These are phyloP conservation scores for Sphagnum fallax DNA, from an alignment of 228 moss, liverwort and hornwort genomes.

Conservation along the genomic window DNA sequence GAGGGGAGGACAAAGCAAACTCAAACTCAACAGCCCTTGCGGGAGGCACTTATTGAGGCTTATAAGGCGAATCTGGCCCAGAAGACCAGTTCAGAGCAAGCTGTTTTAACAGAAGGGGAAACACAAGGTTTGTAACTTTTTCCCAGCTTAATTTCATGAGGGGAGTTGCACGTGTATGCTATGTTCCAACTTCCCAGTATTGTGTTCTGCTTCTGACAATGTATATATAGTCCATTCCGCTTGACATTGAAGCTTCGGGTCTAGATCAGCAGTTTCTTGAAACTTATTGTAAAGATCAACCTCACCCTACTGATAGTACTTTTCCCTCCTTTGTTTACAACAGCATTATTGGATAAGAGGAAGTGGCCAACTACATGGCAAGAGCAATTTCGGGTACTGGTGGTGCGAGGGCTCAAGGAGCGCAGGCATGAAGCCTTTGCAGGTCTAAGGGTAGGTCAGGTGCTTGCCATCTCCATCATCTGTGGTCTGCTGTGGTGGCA, in stretches of 20 bases:
- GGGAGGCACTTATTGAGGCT: conserved; percentile 16
- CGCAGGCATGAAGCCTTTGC: conserved; percentile 59
- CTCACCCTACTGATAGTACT: too few relatives aligned
- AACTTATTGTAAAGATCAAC: too few relatives aligned
- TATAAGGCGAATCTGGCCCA: conserved; percentile 20
- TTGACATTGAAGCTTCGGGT: too few relatives aligned
- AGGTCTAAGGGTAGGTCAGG: conserved; percentile 44
- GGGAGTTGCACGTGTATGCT: too few relatives aligned
- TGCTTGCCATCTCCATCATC: conserved; percentile 40
- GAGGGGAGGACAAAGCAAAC: conserved; percentile 8
- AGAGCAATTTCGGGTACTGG: conserved; percentile 52
- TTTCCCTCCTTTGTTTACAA: neutral
- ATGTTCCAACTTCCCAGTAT: too few relatives aligned
- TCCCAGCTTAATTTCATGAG: too few relatives aligned
- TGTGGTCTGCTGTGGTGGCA: conserved; percentile 71
- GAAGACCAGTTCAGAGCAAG: conserved; percentile 13
- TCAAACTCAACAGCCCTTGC: conserved; percentile 14
- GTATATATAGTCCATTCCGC: too few relatives aligned
- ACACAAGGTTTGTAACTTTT: conserved; percentile 6
- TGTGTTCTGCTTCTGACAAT: too few relatives aligned
- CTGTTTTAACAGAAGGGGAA: neutral
- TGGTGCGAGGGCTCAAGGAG: conserved; percentile 61
- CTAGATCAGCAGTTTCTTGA: too few relatives aligned
- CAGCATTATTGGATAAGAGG: conserved; percentile 12
- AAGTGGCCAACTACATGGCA: conserved; percentile 66